These are phyloP conservation scores for Heritiera littoralis DNA, from an alignment of 345 rosid genomes.

Conservation along the genomic window DNA sequence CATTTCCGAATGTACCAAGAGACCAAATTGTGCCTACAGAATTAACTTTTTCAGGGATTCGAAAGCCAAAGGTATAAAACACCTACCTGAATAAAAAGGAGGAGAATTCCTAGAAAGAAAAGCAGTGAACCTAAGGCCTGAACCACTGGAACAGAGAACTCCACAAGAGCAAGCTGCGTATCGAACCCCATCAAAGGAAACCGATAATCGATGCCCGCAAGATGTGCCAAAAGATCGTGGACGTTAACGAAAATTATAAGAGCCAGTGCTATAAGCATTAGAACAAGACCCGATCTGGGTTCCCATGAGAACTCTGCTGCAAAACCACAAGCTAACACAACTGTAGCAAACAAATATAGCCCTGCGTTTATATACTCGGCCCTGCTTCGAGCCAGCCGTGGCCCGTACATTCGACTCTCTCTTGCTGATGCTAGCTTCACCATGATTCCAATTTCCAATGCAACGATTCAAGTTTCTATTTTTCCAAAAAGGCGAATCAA, in stretches of 20 bases:
- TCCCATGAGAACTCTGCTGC: slow-evolving; percentile 62
- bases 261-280: slow-evolving; percentile 55
- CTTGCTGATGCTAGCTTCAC: slow-evolving; percentile 88
- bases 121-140: slow-evolving; percentile 64
- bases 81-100: slow-evolving; percentile 64
- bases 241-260: slow-evolving; percentile 52
- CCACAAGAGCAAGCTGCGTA: slow-evolving; percentile 74
- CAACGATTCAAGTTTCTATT: background rate
- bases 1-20: background rate
- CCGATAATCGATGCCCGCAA: slow-evolving; percentile 71
- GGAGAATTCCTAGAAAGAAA: slow-evolving; percentile 56
- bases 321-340: slow-evolving; percentile 61
- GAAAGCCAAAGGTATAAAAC: background rate
- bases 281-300: slow-evolving; percentile 64
- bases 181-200: slow-evolving; percentile 55
- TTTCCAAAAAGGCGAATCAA: background rate
- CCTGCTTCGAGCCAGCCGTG: slow-evolving; percentile 48
- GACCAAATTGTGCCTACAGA: background rate
- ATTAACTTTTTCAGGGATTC: background rate
- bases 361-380: slow-evolving; percentile 80
- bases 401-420: slow-evolving; percentile 72
- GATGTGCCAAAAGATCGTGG: slow-evolving; percentile 81
- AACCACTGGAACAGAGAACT: slow-evolving; percentile 70
- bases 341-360: slow-evolving; percentile 62
- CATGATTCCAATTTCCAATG: slow-evolving; percentile 41